Evolutionary conservation across 192 early-diverging fungal species (phyloP), one percentile per base, ranked within the genome.

Genomic region (Coemansia javaensis): DNA sequence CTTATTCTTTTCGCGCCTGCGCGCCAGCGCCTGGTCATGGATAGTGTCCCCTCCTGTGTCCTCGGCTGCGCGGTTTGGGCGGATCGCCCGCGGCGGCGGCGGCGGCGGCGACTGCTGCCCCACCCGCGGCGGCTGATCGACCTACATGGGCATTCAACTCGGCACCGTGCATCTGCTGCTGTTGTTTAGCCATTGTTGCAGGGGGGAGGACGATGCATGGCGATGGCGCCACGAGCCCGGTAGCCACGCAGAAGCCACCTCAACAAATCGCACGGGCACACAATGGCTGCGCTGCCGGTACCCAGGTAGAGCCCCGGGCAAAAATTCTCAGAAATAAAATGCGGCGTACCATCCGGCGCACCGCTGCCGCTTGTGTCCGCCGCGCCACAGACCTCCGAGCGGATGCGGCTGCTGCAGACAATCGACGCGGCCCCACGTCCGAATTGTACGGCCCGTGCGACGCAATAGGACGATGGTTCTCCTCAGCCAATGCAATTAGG

Each of bases 1-100:
- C 31, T 59, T 70, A 43, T 70, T 70, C 13, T 51, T 56, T 23
- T 70, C 59, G 8, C 66, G 54, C 28, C 63, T 63, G 27, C 66
- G 66, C 35, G 48, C 34, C 5, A 63, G 32, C 23, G 45, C 44
- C 31, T 62, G 43, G 13, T 7, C 33, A 31, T 43, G 39, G 27
- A 62, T 9, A 20, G 23, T 43, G 8, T 36, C 42, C 20, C 51
- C 31, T 9, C 37, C 10, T 2, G 17, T 21, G 3, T 21, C 17
- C 11, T 23, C 44, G 6, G 57, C 40, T 2, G 17, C 38, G 10
- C 59, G 45, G 35, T 63, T 70, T 5, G 66, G 66, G 8, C 63
- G 42, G 18, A 70, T 70, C 12, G 39, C 30, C 24, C 49, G 49
- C 30, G 7, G 44, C 16, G 16, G 49, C 49, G 23, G 31, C 15